Percentiles rank a stretch among this genome's conserved stretches.
Evolutionary conservation across 257 asterid genomes (phyloP).

Genomic region (Catharanthus roseus): DNA sequence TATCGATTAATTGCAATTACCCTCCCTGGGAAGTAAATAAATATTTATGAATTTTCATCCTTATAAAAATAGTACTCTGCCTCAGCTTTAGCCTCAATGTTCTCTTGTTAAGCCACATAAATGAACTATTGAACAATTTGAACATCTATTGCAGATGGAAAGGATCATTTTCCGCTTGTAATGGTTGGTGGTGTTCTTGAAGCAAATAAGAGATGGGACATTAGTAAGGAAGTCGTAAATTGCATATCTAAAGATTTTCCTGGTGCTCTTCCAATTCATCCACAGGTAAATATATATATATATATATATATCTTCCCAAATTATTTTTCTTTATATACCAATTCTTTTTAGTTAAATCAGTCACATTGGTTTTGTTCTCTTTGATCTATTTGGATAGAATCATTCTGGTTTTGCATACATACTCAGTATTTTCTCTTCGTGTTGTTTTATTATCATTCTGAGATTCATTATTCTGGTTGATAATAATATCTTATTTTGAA

Average conservation of each 20-base stretch:
- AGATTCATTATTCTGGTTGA: background rate
- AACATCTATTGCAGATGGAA: slow-evolving; percentile 41
- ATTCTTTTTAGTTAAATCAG: background rate
- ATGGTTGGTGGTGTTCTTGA: slow-evolving; percentile 83
- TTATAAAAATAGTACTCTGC: background rate
- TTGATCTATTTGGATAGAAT: too few relatives aligned
- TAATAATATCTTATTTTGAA: background rate
- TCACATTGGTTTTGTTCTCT: background rate
- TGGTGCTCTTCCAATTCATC: slow-evolving; percentile 62
- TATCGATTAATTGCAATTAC: too few relatives aligned
- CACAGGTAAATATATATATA: too few relatives aligned
- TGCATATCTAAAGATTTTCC: slow-evolving; percentile 62
- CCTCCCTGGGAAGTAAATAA: too few relatives aligned
- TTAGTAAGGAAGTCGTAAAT: slow-evolving; percentile 60
- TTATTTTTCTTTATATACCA: background rate
- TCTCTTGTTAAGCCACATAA: background rate
- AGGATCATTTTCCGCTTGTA: slow-evolving; percentile 63
- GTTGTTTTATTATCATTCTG: background rate
- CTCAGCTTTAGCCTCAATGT: background rate
- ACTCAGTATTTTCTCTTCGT: background rate
- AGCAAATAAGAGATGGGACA: slow-evolving; percentile 73
- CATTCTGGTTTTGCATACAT: too few relatives aligned
- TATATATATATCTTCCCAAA: background rate
- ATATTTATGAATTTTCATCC: background rate
- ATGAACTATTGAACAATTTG: background rate